These are phyloP conservation scores for Cryptococcus neoformans DNA, from an alignment of 1,284 basidiomycete species.

Conservation along the genomic window DNA sequence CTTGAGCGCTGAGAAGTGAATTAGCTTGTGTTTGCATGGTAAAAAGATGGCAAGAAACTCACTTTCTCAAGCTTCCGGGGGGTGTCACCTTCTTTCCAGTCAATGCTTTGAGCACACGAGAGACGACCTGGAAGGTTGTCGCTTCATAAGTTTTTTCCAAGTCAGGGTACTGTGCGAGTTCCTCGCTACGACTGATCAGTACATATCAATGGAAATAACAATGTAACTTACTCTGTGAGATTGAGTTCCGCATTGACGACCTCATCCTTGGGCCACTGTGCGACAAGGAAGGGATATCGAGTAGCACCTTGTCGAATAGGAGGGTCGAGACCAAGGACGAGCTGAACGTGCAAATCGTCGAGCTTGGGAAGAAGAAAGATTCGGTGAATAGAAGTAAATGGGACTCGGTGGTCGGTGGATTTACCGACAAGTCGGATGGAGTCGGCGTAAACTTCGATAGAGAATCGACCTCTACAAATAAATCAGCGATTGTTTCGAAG, in stretches of 20 bases:
- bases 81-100: conserved; percentile 86
- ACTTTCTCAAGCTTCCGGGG: conserved; percentile 81
- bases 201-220: background rate
- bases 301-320: conserved; percentile 99
- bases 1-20: conserved; percentile 46
- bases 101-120: conserved; percentile 87
- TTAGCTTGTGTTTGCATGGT: background rate
- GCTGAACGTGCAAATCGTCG: conserved; percentile 93
- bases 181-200: conserved; percentile 33
- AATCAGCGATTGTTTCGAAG: background rate
- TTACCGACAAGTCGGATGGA: conserved; percentile 94
- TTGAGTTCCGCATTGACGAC: conserved; percentile 96
- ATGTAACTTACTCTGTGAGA: conserved; percentile 71
- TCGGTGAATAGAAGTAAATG: conserved; percentile 83
- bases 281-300: conserved; percentile 94
- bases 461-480: conserved; percentile 76
- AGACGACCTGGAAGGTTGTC: conserved; percentile 93
- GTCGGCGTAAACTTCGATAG: conserved; percentile 95
- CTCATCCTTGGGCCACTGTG: conserved; percentile 96
- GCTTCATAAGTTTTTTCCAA: conserved; percentile 63
- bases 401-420: conserved; percentile 98
- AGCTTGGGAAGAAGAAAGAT: conserved; percentile 91
- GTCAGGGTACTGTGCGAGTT: conserved; percentile 52
- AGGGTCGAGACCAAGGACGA: conserved; percentile 85
- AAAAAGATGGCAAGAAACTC: conserved; percentile 12